Base-by-base conservation (phyloP, 345 rosid genomes). In the Citrus australasica region DNA sequence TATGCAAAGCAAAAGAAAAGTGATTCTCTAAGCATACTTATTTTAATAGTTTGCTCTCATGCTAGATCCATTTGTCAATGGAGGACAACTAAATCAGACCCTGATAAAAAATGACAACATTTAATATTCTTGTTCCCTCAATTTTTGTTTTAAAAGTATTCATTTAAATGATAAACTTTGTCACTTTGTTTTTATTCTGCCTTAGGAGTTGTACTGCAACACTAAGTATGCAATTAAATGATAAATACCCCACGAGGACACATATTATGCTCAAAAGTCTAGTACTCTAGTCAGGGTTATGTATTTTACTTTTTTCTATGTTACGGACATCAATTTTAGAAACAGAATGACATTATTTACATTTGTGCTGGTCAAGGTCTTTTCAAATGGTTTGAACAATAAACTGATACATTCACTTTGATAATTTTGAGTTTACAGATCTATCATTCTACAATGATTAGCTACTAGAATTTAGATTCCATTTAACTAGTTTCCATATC, bases 91-190 rank as follows among this genome's bases (percentile, higher is more conserved):
- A 25, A 37, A 48, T 42, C 74, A 66, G 40, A 74, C 21, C 61
- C 28, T 71, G 63, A 46, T 78, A 61, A 61, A 11, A 25, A 25
- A 61, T 74, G 79, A 25, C 65, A 76, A 22, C 58, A 67, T 24
- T 56, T 33, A 30, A 59, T 73, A n/a, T 58, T 35, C 22, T 25
- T 33, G 14, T 58, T n/a, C 6, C 60, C 35, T 37, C 19, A 48
- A 51, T 58, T 32, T 33, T 56, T 71, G 8, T n/a, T 30, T 5
- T 7, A 6, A 30, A 55, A 59, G 37, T 3, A 33, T 58, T 28
- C 30, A 33, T 48, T 60, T 35, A 9, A 73, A 22, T 32, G 60
- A 46, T 46, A 46, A 46, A 46, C 51, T 46, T 11, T 11, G 51
- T 46, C 51, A 46, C 51, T 13, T 13, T 46, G 3, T 46, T 42